These are phyloP conservation scores for Sphenostylis stenocarpa DNA, from an alignment of 306 rosid species.

Conservation along the genomic window DNA sequence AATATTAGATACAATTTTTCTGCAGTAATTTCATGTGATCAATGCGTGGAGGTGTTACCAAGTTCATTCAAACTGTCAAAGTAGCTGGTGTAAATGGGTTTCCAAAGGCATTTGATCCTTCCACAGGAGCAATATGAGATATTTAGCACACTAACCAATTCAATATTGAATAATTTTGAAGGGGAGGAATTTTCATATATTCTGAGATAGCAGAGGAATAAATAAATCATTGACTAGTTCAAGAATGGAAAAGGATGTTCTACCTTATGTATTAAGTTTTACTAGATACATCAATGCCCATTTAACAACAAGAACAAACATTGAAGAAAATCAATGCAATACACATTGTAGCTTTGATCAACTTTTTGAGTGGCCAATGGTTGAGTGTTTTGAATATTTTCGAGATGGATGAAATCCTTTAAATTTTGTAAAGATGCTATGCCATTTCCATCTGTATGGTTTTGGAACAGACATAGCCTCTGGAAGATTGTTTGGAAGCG, in stretches of 20 bases:
- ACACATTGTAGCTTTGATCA: constrained; percentile 13
- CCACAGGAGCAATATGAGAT: constrained; percentile 42
- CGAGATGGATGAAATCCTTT: constrained; percentile 3
- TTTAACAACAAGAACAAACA: constrained; percentile 26
- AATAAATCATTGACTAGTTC: constrained; percentile 38
- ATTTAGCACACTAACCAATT: constrained; percentile 34
- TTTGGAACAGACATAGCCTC: constrained; percentile 2
- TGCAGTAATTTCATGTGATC: constrained; percentile 52
- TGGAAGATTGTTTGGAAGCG: constrained; percentile 15
- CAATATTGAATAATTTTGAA: constrained; percentile 34
- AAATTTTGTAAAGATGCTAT: constrained; percentile 18
- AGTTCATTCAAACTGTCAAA: constrained; percentile 43
- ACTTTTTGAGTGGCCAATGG: constrained; percentile 25
- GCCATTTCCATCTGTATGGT: constrained; percentile 12
- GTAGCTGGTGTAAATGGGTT: constrained; percentile 47
- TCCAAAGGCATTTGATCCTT: constrained; percentile 39
- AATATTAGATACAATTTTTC: constrained; percentile 53
- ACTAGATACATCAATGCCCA: constrained; percentile 25
- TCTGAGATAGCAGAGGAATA: constrained; percentile 36
- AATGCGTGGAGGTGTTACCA: constrained; percentile 44
- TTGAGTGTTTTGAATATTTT: constrained; percentile 14
- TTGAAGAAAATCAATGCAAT: constrained; percentile 32
- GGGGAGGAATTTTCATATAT: constrained; percentile 33
- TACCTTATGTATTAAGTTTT: constrained; percentile 23
- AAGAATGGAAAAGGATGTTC: constrained; percentile 32